These are phyloP conservation scores for Leccinum pellstonianum DNA, from an alignment of 768 basidiomycete species.

Conservation along the genomic window DNA sequence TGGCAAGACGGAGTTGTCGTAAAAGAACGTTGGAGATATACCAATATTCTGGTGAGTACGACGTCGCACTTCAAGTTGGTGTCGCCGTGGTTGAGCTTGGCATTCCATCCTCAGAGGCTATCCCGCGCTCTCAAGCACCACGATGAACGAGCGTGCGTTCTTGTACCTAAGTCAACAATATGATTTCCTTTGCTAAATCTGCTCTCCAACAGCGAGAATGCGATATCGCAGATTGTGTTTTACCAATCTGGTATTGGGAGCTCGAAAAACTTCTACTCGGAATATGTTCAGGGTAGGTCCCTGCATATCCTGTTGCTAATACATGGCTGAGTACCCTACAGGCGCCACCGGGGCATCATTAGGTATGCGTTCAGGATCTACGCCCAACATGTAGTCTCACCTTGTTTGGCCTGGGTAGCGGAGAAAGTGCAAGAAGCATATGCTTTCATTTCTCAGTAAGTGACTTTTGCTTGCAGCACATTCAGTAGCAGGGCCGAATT, in stretches of 20 bases:
- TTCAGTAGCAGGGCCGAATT: background rate
- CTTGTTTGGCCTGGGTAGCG: slow-evolving; percentile 34
- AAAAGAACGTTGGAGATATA: slow-evolving; percentile 46
- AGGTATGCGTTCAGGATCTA: slow-evolving; percentile 37
- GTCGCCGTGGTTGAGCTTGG: background rate
- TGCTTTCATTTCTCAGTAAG: slow-evolving; percentile 78
- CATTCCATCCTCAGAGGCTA: slow-evolving; percentile 41
- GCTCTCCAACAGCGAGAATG: slow-evolving; percentile 27
- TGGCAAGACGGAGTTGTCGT: slow-evolving; percentile 66
- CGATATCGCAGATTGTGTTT: slow-evolving; percentile 61
- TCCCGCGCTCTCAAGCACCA: slow-evolving; percentile 51
- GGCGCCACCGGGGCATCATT: slow-evolving; percentile 64
- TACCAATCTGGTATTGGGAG: slow-evolving; percentile 65
- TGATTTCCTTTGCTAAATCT: background rate
- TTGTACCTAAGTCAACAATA: background rate
- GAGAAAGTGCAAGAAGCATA: slow-evolving; percentile 79
- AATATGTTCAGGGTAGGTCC: slow-evolving; percentile 59
- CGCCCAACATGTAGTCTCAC: slow-evolving; percentile 1
- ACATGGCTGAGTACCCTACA: slow-evolving; percentile 28
- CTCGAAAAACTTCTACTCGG: slow-evolving; percentile 54
- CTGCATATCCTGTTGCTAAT: background rate
- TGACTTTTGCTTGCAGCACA: slow-evolving; percentile 4
- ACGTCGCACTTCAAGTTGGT: background rate
- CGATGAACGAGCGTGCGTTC: slow-evolving; percentile 41
- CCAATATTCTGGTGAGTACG: slow-evolving; percentile 52